Evolutionary conservation across 495 filamentous ascomycete species (phyloP).

Genomic region (Filosporella fistucella): DNA sequence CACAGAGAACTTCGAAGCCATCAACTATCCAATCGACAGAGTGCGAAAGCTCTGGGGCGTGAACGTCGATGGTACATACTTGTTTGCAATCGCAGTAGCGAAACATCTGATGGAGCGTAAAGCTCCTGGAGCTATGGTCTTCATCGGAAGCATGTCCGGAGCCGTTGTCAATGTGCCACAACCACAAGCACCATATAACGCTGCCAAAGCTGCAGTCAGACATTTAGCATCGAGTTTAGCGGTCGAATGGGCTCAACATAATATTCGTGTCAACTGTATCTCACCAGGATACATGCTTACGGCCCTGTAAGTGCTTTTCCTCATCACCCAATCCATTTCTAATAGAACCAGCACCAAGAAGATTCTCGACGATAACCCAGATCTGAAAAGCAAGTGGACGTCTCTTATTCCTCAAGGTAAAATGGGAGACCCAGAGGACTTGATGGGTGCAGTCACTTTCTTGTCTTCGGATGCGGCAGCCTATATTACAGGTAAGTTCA

Average conservation of each 20-base stretch:
- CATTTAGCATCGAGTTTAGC: conserved; percentile 84
- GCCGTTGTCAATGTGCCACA: conserved; percentile 92
- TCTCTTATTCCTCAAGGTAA: conserved; percentile 85
- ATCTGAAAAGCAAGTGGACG: conserved; percentile 81
- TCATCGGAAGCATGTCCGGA: conserved; percentile 94
- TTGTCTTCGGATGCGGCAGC: conserved; percentile 77
- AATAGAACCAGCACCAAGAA: conserved; percentile 67
- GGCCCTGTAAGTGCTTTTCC: conserved; percentile 57
- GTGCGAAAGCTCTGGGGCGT: conserved; percentile 91
- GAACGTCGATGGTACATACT: conserved; percentile 91
- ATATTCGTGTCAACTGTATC: conserved; percentile 77
- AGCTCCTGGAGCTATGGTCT: conserved; percentile 77
- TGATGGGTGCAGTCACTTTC: conserved; percentile 92
- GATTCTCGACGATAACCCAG: conserved; percentile 88
- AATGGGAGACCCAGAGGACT: conserved; percentile 87
- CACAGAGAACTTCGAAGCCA: conserved; percentile 91
- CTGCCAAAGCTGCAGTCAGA: conserved; percentile 79
- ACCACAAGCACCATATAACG: conserved; percentile 88
- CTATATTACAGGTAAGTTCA: conserved; percentile 71
- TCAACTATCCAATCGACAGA: conserved; percentile 80
- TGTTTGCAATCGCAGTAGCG: conserved; percentile 80
- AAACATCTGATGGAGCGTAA: conserved; percentile 84
- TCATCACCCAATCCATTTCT: conserved; percentile 1
- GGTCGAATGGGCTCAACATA: conserved; percentile 78
- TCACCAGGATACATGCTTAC: conserved; percentile 85